phyloP scores from a whole-genome alignment of 208 protist genomes.

The Leishmania mexicana region DNA sequence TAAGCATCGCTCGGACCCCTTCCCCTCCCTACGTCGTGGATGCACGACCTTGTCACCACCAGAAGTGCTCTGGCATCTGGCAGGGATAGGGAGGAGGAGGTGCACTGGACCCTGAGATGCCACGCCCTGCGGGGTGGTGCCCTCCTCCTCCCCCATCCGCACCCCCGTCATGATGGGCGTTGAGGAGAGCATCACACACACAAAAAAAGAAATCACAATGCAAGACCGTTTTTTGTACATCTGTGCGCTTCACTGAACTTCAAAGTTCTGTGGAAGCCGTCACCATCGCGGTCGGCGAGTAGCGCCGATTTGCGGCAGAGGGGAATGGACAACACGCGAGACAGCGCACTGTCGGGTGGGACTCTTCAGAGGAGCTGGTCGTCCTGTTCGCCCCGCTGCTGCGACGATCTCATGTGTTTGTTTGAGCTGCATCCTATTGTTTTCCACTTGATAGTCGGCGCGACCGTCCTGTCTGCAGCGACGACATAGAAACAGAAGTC shows the following conservation, averaged over 20 bases:
- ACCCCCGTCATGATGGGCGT: background rate
- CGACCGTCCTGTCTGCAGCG: conserved; percentile 58
- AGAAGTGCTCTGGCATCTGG: background rate
- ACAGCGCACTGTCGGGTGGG: background rate
- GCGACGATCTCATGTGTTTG: background rate
- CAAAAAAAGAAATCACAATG: background rate
- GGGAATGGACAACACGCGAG: background rate
- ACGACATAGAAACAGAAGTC: conserved; percentile 49
- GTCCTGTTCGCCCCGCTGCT: background rate
- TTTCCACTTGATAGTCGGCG: conserved; percentile 35
- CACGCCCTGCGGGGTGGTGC: background rate
- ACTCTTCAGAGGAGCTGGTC: background rate
- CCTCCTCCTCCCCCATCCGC: background rate
- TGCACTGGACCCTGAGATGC: background rate
- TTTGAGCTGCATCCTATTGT: conserved; percentile 12
- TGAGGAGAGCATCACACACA: background rate
- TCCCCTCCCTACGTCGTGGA: background rate
- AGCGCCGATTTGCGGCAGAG: background rate
- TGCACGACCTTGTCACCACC: background rate
- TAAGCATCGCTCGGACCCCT: background rate
- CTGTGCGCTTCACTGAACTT: background rate
- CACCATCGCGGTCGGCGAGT: background rate
- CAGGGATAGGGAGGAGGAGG: background rate
- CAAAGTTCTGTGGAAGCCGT: background rate
- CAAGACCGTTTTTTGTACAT: background rate